These are phyloP conservation scores for Podochytrium sp. DNA, from an alignment of 192 early-diverging fungal species.

Conservation along the genomic window DNA sequence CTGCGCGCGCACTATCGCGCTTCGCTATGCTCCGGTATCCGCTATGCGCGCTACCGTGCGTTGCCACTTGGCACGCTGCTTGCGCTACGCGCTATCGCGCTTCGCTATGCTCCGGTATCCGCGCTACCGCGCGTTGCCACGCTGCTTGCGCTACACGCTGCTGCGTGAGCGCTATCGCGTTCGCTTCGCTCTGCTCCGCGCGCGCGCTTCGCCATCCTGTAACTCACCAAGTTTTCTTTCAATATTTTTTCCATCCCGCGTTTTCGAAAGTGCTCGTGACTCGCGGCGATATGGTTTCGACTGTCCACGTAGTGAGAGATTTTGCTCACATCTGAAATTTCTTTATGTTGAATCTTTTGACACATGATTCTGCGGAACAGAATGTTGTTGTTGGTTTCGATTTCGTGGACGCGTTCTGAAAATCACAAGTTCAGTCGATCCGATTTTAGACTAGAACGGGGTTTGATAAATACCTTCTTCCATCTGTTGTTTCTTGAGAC, in stretches of 20 bases:
- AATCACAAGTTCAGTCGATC: not conserved
- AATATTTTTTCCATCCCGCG: constrained; percentile 31
- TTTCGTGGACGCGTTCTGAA: constrained; percentile 48
- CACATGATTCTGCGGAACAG: constrained; percentile 38
- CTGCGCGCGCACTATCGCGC: no score
- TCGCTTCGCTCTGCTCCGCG: no score
- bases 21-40: no score
- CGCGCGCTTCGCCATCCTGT: no score
- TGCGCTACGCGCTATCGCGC: no score
- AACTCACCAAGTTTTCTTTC: constrained; percentile 39
- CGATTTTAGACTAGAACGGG: not conserved
- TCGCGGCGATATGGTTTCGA: constrained; percentile 3
- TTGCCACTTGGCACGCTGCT: no score
- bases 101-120: no score
- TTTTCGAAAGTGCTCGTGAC: constrained; percentile 3
- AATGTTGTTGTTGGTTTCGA: constrained; percentile 50
- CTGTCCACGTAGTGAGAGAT: not conserved
- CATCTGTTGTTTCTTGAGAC: constrained; percentile 49
- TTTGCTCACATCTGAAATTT: constrained; percentile 9
- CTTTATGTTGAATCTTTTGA: constrained; percentile 7
- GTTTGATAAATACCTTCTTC: constrained; percentile 53
- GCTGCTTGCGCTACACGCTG: no score
- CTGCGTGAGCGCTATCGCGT: no score
- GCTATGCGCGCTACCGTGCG: no score
- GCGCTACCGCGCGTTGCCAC: no score